Percentiles rank a stretch among this genome's conserved stretches.
These are phyloP conservation scores for Plasmodium ovale DNA, from an alignment of 169 alveolate species.

Conservation along the genomic window DNA sequence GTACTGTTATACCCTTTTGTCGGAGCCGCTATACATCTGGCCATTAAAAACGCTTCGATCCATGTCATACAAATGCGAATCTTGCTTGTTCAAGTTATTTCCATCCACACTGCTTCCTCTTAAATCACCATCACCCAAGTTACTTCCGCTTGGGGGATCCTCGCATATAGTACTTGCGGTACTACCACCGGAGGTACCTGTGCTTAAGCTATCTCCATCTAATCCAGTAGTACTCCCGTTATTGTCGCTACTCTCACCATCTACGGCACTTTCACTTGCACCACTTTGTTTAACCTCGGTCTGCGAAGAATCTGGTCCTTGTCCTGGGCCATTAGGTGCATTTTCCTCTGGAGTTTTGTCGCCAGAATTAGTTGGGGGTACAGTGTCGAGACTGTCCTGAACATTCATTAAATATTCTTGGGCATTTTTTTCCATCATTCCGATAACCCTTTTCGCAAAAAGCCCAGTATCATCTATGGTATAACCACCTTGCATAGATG, in stretches of 20 bases:
- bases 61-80: slow-evolving; percentile 14
- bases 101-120: slow-evolving; percentile 2
- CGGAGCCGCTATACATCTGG: slow-evolving; percentile 11
- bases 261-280: neutral
- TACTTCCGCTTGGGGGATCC: neutral
- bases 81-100: slow-evolving; percentile 2
- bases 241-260: neutral
- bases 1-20: slow-evolving; percentile 13
- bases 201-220: no score
- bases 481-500: slow-evolving; percentile 89
- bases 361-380: neutral
- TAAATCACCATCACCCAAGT: neutral
- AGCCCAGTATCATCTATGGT: slow-evolving; percentile 86
- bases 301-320: neutral
- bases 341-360: slow-evolving; percentile 1
- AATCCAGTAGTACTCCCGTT: no score
- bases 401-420: slow-evolving; percentile 63
- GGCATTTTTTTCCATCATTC: slow-evolving; percentile 88
- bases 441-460: slow-evolving; percentile 85
- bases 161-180: no score
- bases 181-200: no score
- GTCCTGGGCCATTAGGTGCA: neutral
- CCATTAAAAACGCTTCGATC: slow-evolving; percentile 35
- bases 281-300: neutral
- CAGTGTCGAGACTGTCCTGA: slow-evolving; percentile 27